Percentiles rank a stretch among this genome's conserved stretches.
Conservation (phyloP, 2,329 filamentous ascomycete species). For the Lasiodiplodia gonubiensis region DNA sequence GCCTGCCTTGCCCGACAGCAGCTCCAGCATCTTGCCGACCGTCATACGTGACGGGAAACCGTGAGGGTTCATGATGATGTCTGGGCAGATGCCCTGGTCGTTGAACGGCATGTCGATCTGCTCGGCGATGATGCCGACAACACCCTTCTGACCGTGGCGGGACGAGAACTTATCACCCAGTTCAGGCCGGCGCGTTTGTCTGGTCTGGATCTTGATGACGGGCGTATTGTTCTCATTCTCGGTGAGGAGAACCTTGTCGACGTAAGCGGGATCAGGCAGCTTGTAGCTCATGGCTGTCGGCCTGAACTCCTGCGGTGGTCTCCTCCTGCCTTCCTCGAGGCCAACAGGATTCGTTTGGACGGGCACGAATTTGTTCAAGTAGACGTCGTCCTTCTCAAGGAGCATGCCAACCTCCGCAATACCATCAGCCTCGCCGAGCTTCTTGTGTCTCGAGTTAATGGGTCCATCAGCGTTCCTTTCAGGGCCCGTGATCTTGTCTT, state of each 20-base stretch:
- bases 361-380: conserved; percentile 88
- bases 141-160: conserved; percentile 96
- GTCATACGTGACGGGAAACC: conserved; percentile 99
- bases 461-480: conserved; percentile 66
- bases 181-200: conserved; percentile 94
- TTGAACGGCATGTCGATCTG: conserved; percentile 98
- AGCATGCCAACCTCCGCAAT: conserved; percentile 84
- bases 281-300: conserved; percentile 78
- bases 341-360: conserved; percentile 76
- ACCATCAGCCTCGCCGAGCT: conserved; percentile 79
- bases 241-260: conserved; percentile 96
- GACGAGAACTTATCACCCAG: conserved; percentile 99
- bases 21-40: conserved; percentile 95
- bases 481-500: conserved; percentile 59
- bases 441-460: conserved; percentile 62
- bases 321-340: conserved; percentile 52
- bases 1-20: conserved; percentile 91
- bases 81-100: conserved; percentile 86
- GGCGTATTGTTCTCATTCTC: conserved; percentile 84
- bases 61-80: conserved; percentile 99
- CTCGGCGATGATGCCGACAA: conserved; percentile 93
- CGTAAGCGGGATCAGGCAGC: conserved; percentile 81
- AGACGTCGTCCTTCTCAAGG: conserved; percentile 79
- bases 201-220: conserved; percentile 90
- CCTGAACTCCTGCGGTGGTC: conserved; percentile 55